A percentile compares a stretch with the other conserved stretches of the same genome.
Evolutionary conservation across 208 protist genomes (phyloP).

Genomic region (Strigomonas oncopelti): DNA sequence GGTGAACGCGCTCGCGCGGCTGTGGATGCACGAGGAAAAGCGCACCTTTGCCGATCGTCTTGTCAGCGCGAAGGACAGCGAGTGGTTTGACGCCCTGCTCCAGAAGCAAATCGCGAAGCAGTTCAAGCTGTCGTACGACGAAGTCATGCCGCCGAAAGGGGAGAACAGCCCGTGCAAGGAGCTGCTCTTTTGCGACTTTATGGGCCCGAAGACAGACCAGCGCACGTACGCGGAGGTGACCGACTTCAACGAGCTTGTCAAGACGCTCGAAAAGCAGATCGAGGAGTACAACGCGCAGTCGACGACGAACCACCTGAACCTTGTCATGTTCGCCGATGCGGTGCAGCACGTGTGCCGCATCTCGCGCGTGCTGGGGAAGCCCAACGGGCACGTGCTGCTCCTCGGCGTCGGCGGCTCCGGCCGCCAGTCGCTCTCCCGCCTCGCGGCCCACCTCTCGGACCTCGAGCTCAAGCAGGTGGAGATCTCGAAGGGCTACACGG

Average conservation of each 20-base stretch:
- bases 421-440: slow-evolving; percentile 92
- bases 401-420: slow-evolving; percentile 98
- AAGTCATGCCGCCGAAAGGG: slow-evolving; percentile 41
- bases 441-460: slow-evolving; percentile 94
- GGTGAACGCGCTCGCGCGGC: slow-evolving; percentile 57
- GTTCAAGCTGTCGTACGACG: slow-evolving; percentile 72
- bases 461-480: slow-evolving; percentile 95
- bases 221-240: slow-evolving; percentile 88
- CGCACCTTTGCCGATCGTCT: slow-evolving; percentile 96
- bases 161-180: slow-evolving; percentile 3
- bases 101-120: slow-evolving; percentile 69
- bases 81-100: slow-evolving; percentile 91
- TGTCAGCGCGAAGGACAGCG: slow-evolving; percentile 79
- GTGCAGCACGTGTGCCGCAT: slow-evolving; percentile 97
- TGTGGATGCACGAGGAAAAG: slow-evolving; percentile 96
- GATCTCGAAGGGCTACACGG: slow-evolving; percentile 95
- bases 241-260: slow-evolving; percentile 76
- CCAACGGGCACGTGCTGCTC: slow-evolving; percentile 95
- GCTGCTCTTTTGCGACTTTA: slow-evolving; percentile 95
- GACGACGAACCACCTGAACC: slow-evolving; percentile 84
- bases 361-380: slow-evolving; percentile 93
- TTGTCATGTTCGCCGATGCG: slow-evolving; percentile 98
- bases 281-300: slow-evolving; percentile 92
- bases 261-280: slow-evolving; percentile 83
- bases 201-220: slow-evolving; percentile 64